These are phyloP conservation scores for Eucalyptus polyanthemos DNA, from an alignment of 345 rosid species.

Conservation along the genomic window DNA sequence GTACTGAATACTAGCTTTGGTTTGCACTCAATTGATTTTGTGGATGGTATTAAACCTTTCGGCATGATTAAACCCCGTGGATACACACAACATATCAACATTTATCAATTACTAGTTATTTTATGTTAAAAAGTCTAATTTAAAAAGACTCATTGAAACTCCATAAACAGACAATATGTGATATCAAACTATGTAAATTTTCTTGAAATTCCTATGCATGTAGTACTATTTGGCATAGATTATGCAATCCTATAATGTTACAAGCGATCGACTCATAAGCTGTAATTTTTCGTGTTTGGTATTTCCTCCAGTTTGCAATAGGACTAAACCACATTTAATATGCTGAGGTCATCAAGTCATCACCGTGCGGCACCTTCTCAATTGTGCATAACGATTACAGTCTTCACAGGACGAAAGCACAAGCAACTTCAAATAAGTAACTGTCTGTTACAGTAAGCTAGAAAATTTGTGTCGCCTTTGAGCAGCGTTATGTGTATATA, in stretches of 20 bases:
- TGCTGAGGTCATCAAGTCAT: not conserved
- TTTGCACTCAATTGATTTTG: not conserved
- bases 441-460: not conserved
- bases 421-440: not conserved
- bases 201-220: not conserved
- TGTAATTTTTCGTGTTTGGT: not conserved
- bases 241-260: not conserved
- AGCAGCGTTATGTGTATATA: not conserved
- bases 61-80: not conserved
- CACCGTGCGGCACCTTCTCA: not conserved
- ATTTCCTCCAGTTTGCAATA: not conserved
- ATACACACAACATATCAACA: not conserved
- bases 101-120: not conserved
- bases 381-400: not conserved
- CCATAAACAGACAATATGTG: not conserved
- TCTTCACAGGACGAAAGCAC: not conserved
- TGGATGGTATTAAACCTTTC: not conserved
- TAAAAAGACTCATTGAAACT: not conserved
- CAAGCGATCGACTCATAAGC: not conserved
- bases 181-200: not conserved
- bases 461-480: not conserved
- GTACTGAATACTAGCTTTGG: not conserved
- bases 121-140: not conserved
- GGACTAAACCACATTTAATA: not conserved
- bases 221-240: not conserved